Percentiles rank a stretch among this genome's conserved stretches.
Evolutionary conservation across 352 stramenopile genomes (phyloP).

Genomic region (Salisapilia sapeloensis): DNA sequence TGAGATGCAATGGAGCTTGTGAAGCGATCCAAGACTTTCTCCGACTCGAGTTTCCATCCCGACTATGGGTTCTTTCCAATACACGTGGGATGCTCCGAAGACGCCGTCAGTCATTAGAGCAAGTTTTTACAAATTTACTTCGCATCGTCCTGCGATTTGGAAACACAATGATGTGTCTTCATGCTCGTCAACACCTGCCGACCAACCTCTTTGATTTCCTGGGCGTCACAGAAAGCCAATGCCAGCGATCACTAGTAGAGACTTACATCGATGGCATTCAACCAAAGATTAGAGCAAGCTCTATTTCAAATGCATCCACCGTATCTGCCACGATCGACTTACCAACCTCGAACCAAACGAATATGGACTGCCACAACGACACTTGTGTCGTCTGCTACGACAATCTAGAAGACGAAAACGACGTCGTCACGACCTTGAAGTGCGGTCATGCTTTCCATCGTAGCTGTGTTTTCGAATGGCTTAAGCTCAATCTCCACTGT

Average conservation of each 20-base stretch:
- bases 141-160: conserved; percentile 42
- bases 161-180: conserved; percentile 49
- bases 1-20: conserved; percentile 43
- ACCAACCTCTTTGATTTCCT: conserved; percentile 42
- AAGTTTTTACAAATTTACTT: conserved; percentile 41
- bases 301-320: conserved; percentile 7
- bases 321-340: conserved; percentile 9
- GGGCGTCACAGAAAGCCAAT: conserved; percentile 20
- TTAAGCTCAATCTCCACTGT: conserved; percentile 54
- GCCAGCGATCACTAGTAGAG: conserved; percentile 45
- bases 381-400: conserved; percentile 1
- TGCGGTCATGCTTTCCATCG: conserved; percentile 59
- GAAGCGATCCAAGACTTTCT: conserved; percentile 51
- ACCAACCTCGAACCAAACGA: conserved; percentile 1
- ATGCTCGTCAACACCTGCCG: conserved; percentile 24
- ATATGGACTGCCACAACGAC: conserved; percentile 2
- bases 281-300: conserved; percentile 14
- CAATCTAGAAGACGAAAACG: conserved; percentile 1
- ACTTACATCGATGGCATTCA: conserved; percentile 47
- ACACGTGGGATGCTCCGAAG: conserved; percentile 12
- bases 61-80: conserved; percentile 18
- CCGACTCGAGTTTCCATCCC: conserved; percentile 36
- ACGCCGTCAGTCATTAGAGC: conserved; percentile 39
- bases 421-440: conserved; percentile 14
- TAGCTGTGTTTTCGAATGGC: conserved; percentile 58